A percentile compares a stretch with the other conserved stretches of the same genome.
Evolutionary conservation across 148 eudicot species (phyloP).

Genomic region (Nepenthes mirabilis): DNA sequence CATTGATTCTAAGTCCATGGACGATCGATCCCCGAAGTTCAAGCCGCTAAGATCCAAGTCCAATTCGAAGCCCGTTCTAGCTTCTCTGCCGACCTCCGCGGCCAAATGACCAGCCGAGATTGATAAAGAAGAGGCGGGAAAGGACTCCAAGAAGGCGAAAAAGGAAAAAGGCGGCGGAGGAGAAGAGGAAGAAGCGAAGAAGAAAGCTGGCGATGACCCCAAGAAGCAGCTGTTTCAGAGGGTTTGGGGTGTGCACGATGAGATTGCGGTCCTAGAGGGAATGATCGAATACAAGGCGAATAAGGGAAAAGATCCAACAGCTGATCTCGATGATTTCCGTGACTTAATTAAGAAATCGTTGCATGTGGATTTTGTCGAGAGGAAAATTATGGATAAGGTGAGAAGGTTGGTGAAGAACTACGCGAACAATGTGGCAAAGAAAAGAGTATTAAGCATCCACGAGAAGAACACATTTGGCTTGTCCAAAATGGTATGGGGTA

Average conservation of each 20-base stretch:
- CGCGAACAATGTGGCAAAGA: slow-evolving; percentile 10
- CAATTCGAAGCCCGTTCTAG: no score
- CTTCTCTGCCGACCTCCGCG: no score
- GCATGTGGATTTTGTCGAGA: slow-evolving; percentile 16
- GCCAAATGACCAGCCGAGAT: no score
- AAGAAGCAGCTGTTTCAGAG: slow-evolving; percentile 24
- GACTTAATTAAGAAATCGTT: slow-evolving; percentile 22
- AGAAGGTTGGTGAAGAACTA: slow-evolving; percentile 30
- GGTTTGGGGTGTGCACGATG: slow-evolving; percentile 43
- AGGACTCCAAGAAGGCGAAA: slow-evolving; percentile 10
- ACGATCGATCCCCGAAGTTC: no score
- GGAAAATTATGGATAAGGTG: slow-evolving; percentile 26
- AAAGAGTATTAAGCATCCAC: slow-evolving; percentile 18
- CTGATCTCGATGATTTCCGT: slow-evolving; percentile 19
- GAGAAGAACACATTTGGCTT: slow-evolving; percentile 21
- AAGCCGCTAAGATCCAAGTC: no score
- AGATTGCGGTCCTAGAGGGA: slow-evolving; percentile 31
- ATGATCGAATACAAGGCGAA: slow-evolving; percentile 25
- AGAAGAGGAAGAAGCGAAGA: slow-evolving; percentile 8
- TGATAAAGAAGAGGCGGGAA: background rate
- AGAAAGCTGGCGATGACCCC: no score
- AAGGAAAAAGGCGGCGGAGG: slow-evolving; percentile 1
- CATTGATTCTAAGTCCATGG: no score
- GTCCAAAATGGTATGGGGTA: slow-evolving; percentile 32
- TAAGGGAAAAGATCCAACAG: slow-evolving; percentile 18